phyloP scores from a whole-genome alignment of 2,329 filamentous ascomycete species.

The Xylaria sp. region DNA sequence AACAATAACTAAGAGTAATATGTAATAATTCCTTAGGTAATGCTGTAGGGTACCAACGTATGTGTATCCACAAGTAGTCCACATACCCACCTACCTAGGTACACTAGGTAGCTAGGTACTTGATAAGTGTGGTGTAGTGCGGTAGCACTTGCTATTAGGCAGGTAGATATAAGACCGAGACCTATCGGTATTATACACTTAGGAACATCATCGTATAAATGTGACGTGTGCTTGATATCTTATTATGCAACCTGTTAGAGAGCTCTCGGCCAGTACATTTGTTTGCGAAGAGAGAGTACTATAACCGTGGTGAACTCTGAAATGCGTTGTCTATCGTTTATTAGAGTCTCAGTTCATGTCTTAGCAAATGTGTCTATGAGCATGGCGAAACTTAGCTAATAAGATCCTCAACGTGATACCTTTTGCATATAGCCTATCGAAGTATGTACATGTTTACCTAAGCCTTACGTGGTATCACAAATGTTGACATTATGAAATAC shows the following conservation, averaged over 20 bases:
- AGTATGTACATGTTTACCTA: constrained; percentile 12
- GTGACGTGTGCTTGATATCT: too few species aligned
- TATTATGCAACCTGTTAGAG: too few species aligned
- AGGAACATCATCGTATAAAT: too few species aligned
- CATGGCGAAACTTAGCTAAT: background rate
- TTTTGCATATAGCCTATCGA: background rate
- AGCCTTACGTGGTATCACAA: background rate
- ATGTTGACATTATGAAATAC: background rate
- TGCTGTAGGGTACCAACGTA: background rate
- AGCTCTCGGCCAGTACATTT: too few species aligned
- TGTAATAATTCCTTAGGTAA: constrained; percentile 25
- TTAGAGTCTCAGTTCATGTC: background rate
- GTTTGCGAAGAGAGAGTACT: background rate
- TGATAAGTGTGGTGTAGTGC: background rate
- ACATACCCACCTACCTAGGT: too few species aligned
- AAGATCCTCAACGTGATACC: background rate
- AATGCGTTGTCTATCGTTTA: background rate
- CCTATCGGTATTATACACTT: background rate
- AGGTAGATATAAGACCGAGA: background rate
- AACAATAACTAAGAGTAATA: constrained; percentile 1
- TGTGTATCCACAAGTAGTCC: too few species aligned
- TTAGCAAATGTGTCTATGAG: background rate
- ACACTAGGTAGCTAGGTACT: background rate
- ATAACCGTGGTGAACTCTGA: background rate
- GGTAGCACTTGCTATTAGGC: background rate